Percentiles rank a stretch among this genome's conserved stretches.
phyloP scores from a whole-genome alignment of 2,329 filamentous ascomycete species.

The Ceratocystis papillata region DNA sequence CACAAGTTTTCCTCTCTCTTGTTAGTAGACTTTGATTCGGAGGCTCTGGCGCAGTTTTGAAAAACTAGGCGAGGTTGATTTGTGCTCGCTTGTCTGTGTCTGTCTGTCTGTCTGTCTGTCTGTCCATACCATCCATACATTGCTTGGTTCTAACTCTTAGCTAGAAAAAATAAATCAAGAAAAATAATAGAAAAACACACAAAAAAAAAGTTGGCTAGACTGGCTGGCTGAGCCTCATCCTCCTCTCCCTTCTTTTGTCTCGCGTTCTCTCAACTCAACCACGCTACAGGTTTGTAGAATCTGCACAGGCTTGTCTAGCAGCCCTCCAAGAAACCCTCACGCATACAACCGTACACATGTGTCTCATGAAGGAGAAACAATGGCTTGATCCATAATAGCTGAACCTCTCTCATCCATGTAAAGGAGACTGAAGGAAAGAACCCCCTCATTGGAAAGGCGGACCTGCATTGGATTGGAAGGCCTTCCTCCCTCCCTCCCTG shows the following conservation, averaged over 20 bases:
- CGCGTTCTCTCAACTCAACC: neutral
- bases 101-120: neutral
- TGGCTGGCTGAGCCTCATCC: neutral
- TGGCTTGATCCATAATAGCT: neutral
- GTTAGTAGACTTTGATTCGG: too few species aligned
- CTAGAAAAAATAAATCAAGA: too few species aligned
- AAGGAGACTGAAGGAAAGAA: neutral
- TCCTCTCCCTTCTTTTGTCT: neutral
- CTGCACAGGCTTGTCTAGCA: neutral
- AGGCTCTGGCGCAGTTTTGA: too few species aligned
- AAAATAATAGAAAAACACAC: too few species aligned
- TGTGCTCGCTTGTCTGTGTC: neutral
- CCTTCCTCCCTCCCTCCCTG: neutral
- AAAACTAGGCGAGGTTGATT: neutral
- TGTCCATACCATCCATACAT: neutral
- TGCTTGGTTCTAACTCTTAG: too few species aligned
- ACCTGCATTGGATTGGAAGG: constrained; percentile 3
- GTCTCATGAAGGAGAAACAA: constrained; percentile 11
- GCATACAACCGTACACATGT: neutral
- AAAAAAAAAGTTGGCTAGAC: neutral
- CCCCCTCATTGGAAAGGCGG: neutral
- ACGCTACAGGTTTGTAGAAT: neutral
- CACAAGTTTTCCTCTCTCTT: too few species aligned
- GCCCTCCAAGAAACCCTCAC: neutral
- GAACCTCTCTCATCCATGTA: neutral